Conservation (phyloP, 495 filamentous ascomycete genomes). For the Daldinia caldariorum region DNA sequence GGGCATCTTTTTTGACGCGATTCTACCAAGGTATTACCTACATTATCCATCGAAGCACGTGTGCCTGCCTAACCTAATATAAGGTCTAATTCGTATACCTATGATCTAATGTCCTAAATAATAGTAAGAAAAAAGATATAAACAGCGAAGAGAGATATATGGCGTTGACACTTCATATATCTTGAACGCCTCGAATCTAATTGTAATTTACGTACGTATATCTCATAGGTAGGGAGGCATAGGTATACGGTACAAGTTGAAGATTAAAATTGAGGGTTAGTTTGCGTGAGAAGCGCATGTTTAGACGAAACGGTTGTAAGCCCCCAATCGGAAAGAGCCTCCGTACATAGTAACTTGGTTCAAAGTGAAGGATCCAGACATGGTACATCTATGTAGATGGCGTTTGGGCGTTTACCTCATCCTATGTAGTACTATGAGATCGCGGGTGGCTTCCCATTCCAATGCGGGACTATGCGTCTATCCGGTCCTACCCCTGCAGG, state of each 20-base stretch:
- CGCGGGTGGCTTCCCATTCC: conserved; percentile 22
- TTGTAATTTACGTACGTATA: conserved; percentile 1
- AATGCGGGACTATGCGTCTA: conserved; percentile 26
- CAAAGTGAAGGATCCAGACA: conserved; percentile 11
- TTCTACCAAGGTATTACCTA: too few relatives aligned
- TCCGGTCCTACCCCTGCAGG: conserved; percentile 22
- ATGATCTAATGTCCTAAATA: neutral
- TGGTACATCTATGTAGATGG: conserved; percentile 13
- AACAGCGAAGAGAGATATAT: neutral
- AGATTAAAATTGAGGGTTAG: neutral
- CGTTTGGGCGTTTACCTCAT: conserved; percentile 14
- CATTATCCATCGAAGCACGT: neutral
- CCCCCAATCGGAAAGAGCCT: conserved; percentile 32
- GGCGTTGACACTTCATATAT: conserved; percentile 1
- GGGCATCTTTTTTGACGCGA: too few relatives aligned
- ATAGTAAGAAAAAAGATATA: neutral
- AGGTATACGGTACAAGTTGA: neutral
- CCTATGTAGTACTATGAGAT: neutral
- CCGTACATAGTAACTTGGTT: conserved; percentile 33
- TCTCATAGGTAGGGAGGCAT: too few relatives aligned
- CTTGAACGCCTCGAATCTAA: conserved; percentile 8
- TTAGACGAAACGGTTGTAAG: conserved; percentile 35
- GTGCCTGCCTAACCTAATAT: neutral
- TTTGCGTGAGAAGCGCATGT: neutral
- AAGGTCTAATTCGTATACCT: neutral